phyloP scores from a whole-genome alignment of 164 flowering plant species.

The Chimonanthus salicifolius region DNA sequence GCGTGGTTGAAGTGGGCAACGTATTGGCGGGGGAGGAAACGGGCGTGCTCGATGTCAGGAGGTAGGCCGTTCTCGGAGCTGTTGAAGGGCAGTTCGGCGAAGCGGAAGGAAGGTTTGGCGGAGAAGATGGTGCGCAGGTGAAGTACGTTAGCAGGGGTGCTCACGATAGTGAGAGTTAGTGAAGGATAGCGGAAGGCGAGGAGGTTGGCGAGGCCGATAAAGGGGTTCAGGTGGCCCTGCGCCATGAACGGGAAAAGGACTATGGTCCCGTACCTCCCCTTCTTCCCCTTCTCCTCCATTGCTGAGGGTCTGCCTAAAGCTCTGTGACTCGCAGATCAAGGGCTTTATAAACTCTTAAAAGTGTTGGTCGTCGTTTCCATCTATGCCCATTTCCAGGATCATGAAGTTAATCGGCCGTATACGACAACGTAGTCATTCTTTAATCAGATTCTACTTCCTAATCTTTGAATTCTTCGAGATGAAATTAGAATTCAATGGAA shows the following conservation, averaged over 20 bases:
- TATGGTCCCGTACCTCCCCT: background rate
- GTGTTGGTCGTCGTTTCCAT: too few relatives aligned
- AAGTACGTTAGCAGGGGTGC: constrained; percentile 11
- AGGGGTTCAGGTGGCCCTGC: constrained; percentile 13
- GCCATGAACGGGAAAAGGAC: constrained; percentile 19
- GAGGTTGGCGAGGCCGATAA: constrained; percentile 5
- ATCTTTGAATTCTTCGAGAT: too few relatives aligned
- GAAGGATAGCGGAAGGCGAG: constrained; percentile 1
- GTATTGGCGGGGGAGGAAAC: constrained; percentile 4
- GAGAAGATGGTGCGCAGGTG: constrained; percentile 6
- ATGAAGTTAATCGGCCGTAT: too few relatives aligned
- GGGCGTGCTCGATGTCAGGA: constrained; percentile 8
- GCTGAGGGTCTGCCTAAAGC: background rate
- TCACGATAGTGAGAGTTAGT: constrained; percentile 10
- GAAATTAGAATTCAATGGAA: too few relatives aligned
- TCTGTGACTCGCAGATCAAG: too few relatives aligned
- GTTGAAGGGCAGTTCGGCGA: constrained; percentile 13
- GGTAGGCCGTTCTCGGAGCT: constrained; percentile 10
- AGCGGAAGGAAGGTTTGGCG: constrained; percentile 10
- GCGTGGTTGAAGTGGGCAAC: constrained; percentile 6
- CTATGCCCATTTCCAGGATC: too few relatives aligned
- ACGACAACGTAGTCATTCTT: too few relatives aligned
- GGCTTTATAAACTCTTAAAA: too few relatives aligned
- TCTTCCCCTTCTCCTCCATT: background rate
- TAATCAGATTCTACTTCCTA: too few relatives aligned